phyloP scores from a whole-genome alignment of 192 early-diverging fungal species.

The Backusella macrospora region DNA sequence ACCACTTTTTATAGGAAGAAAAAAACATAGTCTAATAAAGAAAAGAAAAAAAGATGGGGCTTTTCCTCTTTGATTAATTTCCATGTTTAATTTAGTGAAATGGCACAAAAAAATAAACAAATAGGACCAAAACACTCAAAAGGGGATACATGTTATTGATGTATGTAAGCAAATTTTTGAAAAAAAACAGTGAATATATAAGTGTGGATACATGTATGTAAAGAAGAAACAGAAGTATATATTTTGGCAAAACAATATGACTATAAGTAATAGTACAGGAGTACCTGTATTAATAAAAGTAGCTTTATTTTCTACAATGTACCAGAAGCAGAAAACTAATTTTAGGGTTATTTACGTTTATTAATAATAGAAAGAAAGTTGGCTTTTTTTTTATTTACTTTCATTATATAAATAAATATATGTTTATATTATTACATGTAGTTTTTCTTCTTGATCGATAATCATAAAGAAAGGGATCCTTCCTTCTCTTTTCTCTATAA shows the following conservation, averaged over 20 bases:
- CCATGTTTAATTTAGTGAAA: background rate
- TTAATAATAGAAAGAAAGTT: background rate
- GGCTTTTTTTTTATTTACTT: conserved; percentile 8
- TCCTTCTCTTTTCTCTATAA: too few relatives aligned
- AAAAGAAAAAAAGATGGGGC: background rate
- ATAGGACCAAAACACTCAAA: conserved; percentile 4
- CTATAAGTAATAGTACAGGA: too few relatives aligned
- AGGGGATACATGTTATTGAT: background rate
- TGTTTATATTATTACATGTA: background rate
- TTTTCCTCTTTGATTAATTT: background rate
- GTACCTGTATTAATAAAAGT: background rate
- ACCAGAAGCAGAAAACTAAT: too few relatives aligned
- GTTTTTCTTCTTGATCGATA: too few relatives aligned
- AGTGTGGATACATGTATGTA: background rate
- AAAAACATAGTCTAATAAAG: background rate
- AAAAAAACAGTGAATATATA: background rate
- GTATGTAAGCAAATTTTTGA: background rate
- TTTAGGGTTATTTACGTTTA: background rate
- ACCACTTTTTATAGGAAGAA: background rate
- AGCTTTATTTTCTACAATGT: background rate
- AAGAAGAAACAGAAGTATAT: too few relatives aligned
- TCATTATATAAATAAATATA: background rate
- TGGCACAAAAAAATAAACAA: background rate
- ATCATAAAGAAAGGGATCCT: too few relatives aligned
- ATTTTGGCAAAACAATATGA: too few relatives aligned